A percentile compares a stretch with the other conserved stretches of the same genome.
These are phyloP conservation scores for Jimgerdemannia flammicorona DNA, from an alignment of 192 early-diverging fungal genomes.

Conservation along the genomic window DNA sequence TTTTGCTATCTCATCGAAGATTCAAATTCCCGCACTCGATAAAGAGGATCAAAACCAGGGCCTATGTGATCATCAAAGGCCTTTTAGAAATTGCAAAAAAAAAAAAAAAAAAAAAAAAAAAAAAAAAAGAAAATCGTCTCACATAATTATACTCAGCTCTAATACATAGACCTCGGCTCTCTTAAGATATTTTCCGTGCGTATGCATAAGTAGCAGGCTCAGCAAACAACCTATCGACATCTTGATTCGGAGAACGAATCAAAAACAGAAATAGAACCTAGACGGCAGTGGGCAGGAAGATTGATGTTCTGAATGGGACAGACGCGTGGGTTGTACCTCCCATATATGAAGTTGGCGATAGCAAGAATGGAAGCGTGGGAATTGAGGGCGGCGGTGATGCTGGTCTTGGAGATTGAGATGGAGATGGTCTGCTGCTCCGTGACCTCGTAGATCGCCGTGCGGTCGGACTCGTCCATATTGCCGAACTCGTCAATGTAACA, in stretches of 20 bases:
- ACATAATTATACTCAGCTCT: constrained; percentile 74
- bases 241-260: constrained; percentile 83
- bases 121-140: not conserved
- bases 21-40: no score
- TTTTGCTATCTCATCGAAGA: no score
- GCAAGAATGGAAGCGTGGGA: constrained; percentile 94
- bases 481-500: no score
- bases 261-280: constrained; percentile 93
- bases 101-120: not conserved
- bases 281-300: constrained; percentile 94
- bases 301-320: constrained; percentile 93
- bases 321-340: constrained; percentile 88
- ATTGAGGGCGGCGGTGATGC: constrained; percentile 97
- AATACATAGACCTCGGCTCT: constrained; percentile 54
- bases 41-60: no score
- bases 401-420: constrained; percentile 96
- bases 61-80: no score
- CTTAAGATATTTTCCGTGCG: constrained; percentile 72
- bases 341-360: constrained; percentile 91
- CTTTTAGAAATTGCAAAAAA: no score
- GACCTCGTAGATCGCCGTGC: constrained; percentile 65
- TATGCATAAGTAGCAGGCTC: constrained; percentile 90
- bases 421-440: constrained; percentile 99
- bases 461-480: no score
- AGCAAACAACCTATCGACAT: constrained; percentile 82